These are phyloP conservation scores for Calonectria multiphialidica DNA, from an alignment of 2,329 filamentous ascomycete genomes.

Conservation along the genomic window DNA sequence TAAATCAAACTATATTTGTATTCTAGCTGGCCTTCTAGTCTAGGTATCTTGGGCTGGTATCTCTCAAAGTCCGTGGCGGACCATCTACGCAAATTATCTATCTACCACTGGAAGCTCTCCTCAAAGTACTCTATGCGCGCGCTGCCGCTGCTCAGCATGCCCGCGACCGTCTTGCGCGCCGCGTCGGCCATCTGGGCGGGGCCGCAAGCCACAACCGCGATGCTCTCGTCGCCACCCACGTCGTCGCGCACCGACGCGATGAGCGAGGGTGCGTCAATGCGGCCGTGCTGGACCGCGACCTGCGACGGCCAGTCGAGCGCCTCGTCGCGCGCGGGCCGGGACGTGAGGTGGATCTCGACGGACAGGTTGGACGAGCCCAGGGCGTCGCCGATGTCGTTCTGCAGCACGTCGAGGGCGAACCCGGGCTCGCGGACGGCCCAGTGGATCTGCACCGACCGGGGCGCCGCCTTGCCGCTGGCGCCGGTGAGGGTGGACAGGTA, in stretches of 20 bases:
- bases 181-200: conserved; percentile 60
- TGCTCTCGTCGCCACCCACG: conserved; percentile 27
- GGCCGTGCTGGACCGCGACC: conserved; percentile 36
- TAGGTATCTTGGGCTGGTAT: background rate
- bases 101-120: conserved; percentile 58
- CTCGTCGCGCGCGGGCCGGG: conserved; percentile 24
- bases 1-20: background rate
- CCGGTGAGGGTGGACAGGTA: conserved; percentile 49
- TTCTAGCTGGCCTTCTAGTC: background rate
- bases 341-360: conserved; percentile 53
- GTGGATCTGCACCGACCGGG: conserved; percentile 49
- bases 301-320: conserved; percentile 27
- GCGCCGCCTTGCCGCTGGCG: conserved; percentile 3
- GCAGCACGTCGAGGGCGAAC: conserved; percentile 51
- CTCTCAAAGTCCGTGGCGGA: background rate
- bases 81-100: background rate
- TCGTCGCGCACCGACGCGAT: conserved; percentile 44
- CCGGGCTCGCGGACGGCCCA: conserved; percentile 58
- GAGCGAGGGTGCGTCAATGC: conserved; percentile 50
- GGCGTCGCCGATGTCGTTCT: conserved; percentile 46
- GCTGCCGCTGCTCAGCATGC: conserved; percentile 42
- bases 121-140: conserved; percentile 55
- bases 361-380: conserved; percentile 46
- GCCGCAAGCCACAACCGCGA: conserved; percentile 59
- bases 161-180: conserved; percentile 51